Evolutionary conservation across 2,329 filamentous ascomycete species (phyloP), one percentile per base, ranked within the genome.

Genomic region (Blastomyces percursus): DNA sequence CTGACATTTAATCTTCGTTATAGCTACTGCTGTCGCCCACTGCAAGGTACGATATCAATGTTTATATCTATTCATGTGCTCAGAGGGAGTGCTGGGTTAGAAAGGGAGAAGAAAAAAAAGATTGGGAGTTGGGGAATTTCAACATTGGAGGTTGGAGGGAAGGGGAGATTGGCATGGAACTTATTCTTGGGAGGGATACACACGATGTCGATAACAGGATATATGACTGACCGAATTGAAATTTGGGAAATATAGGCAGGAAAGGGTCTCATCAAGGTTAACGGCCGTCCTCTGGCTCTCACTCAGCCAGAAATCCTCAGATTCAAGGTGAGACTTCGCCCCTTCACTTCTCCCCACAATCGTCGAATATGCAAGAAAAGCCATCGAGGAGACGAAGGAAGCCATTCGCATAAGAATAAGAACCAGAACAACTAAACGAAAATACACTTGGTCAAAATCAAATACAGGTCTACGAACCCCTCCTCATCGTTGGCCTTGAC

Each of bases 221-320:
- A 32, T n/a, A 48, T 30, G 48, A 32, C 56, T 59, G 42, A 59
- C 56, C 35, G 24, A 27, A 9, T 30, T 55, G 51, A 9, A 55
- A 38, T 48, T 35, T 59, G 56, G 16, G 24, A 72, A 76, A 73
- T 59, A 59, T 40, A 87, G 85, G 80, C 85, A 78, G 87, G 87
- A 77, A 89, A 89, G 79, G 94, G 94, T 80, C 87, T 97, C 75
- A 86, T 99, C 82, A 96, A 95, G 86, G 94, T 96, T 82, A 99
- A 97, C 85, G 94, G 94, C 82, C 90, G 91, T 79, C 94, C 94
- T 76, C 87, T 99, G 75, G 84, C 84, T 76, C 90, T 97, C 75
- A 89, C 96, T 75, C 90, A 96, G 84, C 92, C 94, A 74, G 90
- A 96, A 83, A 88, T 96, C 81, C 86, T 99, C 76, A 89, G 94